Percentiles rank a stretch among this genome's conserved stretches.
These are phyloP conservation scores for Pseudopithomyces maydicus DNA, from an alignment of 2,329 filamentous ascomycete species.

Conservation along the genomic window DNA sequence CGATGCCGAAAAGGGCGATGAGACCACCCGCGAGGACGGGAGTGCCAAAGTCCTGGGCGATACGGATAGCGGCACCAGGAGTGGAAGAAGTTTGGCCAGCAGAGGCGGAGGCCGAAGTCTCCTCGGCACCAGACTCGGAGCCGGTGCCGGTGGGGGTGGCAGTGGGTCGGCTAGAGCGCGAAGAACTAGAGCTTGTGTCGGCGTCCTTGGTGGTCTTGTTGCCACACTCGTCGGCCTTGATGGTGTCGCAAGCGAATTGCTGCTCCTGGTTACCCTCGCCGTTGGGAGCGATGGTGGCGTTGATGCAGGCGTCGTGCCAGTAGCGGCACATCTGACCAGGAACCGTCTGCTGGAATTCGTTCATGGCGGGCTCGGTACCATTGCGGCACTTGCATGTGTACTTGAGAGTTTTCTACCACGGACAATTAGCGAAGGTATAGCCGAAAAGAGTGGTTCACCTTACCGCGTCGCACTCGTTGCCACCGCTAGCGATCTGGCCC, in stretches of 20 bases:
- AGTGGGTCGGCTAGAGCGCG: slow-evolving; percentile 33
- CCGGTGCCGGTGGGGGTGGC: slow-evolving; percentile 7
- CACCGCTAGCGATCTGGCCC: slow-evolving; percentile 45
- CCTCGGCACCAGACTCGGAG: slow-evolving; percentile 25
- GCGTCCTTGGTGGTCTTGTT: slow-evolving; percentile 45
- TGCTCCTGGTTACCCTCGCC: slow-evolving; percentile 33
- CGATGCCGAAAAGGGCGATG: slow-evolving; percentile 61
- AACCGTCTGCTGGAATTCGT: slow-evolving; percentile 62
- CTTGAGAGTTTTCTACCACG: slow-evolving; percentile 52
- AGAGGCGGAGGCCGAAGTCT: slow-evolving; percentile 22
- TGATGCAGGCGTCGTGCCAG: slow-evolving; percentile 53
- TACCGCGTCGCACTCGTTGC: slow-evolving; percentile 64
- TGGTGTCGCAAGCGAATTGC: slow-evolving; percentile 53
- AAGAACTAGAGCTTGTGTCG: slow-evolving; percentile 20
- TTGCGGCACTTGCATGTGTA: slow-evolving; percentile 65
- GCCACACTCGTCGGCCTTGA: slow-evolving; percentile 55
- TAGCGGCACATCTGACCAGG: slow-evolving; percentile 65
- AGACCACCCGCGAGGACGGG: slow-evolving; percentile 59
- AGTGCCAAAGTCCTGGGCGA: slow-evolving; percentile 58
- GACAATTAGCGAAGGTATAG: slow-evolving; percentile 21
- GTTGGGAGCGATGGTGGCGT: slow-evolving; percentile 27
- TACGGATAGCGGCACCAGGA: slow-evolving; percentile 51
- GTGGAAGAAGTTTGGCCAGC: slow-evolving; percentile 25
- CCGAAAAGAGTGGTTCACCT: slow-evolving; percentile 27
- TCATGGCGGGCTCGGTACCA: slow-evolving; percentile 60